A percentile compares a stretch with the other conserved stretches of the same genome.
Conservation (phyloP, 2,329 filamentous ascomycete genomes). For the Teratosphaeria viscida region DNA sequence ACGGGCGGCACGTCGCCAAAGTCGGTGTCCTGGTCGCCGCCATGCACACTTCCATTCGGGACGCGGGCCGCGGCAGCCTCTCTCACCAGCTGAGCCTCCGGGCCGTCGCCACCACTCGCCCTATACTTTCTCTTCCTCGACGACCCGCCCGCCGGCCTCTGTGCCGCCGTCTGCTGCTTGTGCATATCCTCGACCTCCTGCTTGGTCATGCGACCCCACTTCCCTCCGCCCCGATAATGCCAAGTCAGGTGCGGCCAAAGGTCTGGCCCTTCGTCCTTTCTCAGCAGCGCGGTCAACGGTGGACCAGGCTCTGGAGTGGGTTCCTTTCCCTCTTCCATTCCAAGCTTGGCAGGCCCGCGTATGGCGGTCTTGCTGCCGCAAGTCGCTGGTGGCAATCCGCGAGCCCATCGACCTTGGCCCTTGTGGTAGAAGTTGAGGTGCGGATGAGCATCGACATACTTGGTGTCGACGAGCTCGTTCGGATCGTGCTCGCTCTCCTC, state of each 20-base stretch:
- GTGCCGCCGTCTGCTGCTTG: slow-evolving; percentile 4
- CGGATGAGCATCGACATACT: slow-evolving; percentile 19
- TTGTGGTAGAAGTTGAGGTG: slow-evolving; percentile 20
- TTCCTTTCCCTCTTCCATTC: slow-evolving; percentile 6
- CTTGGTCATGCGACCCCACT: slow-evolving; percentile 22
- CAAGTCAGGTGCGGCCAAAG: slow-evolving; percentile 20
- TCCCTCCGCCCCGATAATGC: slow-evolving; percentile 25
- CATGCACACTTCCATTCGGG: background rate
- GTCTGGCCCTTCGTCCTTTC: slow-evolving; percentile 22
- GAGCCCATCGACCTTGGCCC: slow-evolving; percentile 22
- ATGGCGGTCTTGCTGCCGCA: slow-evolving; percentile 19
- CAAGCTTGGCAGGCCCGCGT: slow-evolving; percentile 16
- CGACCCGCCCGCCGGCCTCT: background rate
- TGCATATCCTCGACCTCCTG: slow-evolving; percentile 9
- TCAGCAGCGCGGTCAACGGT: slow-evolving; percentile 16
- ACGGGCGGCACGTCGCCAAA: background rate
- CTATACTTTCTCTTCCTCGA: slow-evolving; percentile 2
- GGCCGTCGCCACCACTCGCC: slow-evolving; percentile 4
- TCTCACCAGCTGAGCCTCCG: slow-evolving; percentile 15
- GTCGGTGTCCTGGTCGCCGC: background rate
- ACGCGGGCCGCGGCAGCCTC: slow-evolving; percentile 5
- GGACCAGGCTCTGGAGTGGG: slow-evolving; percentile 9
- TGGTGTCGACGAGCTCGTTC: slow-evolving; percentile 11
- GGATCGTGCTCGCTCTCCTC: background rate
- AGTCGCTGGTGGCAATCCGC: slow-evolving; percentile 17